Percentiles rank a stretch among this genome's conserved stretches.
phyloP scores from a whole-genome alignment of 768 basidiomycete species.

The Hemileccinum rubropunctum region DNA sequence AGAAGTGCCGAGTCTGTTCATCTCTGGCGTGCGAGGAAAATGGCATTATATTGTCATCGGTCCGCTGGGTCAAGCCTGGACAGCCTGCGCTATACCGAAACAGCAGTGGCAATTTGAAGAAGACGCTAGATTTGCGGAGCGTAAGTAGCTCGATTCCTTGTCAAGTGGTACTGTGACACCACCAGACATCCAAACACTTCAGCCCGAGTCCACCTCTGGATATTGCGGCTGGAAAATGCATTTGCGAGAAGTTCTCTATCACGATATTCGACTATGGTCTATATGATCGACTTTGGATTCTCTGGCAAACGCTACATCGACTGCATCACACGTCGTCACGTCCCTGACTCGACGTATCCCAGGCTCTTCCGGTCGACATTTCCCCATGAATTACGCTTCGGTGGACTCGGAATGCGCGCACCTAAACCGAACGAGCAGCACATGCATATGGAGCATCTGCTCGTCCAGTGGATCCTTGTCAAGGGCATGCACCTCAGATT shows the following conservation, averaged over 20 bases:
- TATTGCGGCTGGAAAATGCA: constrained; percentile 74
- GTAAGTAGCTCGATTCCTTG: constrained; percentile 74
- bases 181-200: neutral
- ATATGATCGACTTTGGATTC: constrained; percentile 87
- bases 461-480: too few species aligned
- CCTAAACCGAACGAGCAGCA: too few species aligned
- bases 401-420: too few species aligned
- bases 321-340: constrained; percentile 59
- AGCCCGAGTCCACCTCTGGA: constrained; percentile 47
- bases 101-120: constrained; percentile 53
- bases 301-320: constrained; percentile 79
- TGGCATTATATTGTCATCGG: constrained; percentile 79
- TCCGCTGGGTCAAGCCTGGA: constrained; percentile 72
- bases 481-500: too few species aligned
- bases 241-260: constrained; percentile 65
- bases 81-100: constrained; percentile 53
- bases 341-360: constrained; percentile 56
- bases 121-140: constrained; percentile 63
- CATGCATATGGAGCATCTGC: too few species aligned
- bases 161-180: constrained; percentile 56
- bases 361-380: constrained; percentile 11
- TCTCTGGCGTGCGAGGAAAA: constrained; percentile 50
- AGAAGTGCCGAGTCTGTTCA: constrained; percentile 70
- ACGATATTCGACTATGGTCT: too few species aligned
- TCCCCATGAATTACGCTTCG: constrained; percentile 21